These are phyloP conservation scores for Bullera alba DNA, from an alignment of 768 basidiomycete genomes.

Conservation along the genomic window DNA sequence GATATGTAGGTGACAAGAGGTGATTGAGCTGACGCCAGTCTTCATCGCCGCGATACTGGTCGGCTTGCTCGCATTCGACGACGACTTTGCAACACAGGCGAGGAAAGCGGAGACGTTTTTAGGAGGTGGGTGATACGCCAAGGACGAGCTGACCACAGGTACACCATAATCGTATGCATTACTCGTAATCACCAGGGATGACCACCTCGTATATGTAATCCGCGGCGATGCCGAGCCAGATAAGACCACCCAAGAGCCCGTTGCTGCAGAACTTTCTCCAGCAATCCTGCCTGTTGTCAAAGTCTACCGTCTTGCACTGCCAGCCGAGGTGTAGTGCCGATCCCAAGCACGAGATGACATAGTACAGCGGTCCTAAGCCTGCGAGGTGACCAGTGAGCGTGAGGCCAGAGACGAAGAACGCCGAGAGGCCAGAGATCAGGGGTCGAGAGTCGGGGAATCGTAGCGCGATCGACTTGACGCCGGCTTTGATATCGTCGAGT, in stretches of 20 bases:
- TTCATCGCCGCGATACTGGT: conserved; percentile 42
- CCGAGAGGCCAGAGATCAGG: conserved; percentile 67
- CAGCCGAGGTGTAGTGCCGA: conserved; percentile 71
- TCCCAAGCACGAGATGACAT: conserved; percentile 62
- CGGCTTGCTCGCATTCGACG: conserved; percentile 43
- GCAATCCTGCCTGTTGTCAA: conserved; percentile 67
- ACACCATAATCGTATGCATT: neutral
- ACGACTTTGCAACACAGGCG: conserved; percentile 33
- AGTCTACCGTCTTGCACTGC: conserved; percentile 67
- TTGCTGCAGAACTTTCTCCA: conserved; percentile 85
- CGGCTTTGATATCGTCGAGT: conserved; percentile 72
- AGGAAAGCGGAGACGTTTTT: conserved; percentile 33
- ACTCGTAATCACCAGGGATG: conserved; percentile 7
- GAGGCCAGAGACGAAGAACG: conserved; percentile 65
- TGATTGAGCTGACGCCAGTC: conserved; percentile 20
- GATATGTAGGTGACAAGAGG: conserved; percentile 29
- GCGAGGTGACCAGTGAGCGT: conserved; percentile 75
- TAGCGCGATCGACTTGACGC: conserved; percentile 89
- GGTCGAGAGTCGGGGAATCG: conserved; percentile 73
- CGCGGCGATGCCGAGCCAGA: conserved; percentile 70
- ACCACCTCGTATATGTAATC: conserved; percentile 55
- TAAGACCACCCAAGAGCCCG: conserved; percentile 78
- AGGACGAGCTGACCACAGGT: neutral
- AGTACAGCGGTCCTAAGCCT: conserved; percentile 69
- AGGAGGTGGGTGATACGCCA: conserved; percentile 36